phyloP scores from a whole-genome alignment of 176 grass and related monocot genomes.

The Phragmites australis region DNA sequence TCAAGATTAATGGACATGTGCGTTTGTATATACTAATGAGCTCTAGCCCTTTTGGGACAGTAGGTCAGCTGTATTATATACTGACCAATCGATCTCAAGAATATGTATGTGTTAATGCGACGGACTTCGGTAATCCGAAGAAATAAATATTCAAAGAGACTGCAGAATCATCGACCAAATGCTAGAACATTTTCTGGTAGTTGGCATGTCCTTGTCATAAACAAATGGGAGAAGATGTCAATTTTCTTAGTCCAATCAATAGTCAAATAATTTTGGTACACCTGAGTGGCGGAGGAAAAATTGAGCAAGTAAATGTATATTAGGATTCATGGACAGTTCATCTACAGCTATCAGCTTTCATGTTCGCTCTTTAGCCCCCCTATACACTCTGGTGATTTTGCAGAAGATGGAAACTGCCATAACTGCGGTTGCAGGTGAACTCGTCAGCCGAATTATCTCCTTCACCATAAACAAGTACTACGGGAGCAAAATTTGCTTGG shows the following conservation, averaged over 20 bases:
- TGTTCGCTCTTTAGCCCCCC: background rate
- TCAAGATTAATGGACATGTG: background rate
- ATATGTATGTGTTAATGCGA: background rate
- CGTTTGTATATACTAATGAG: background rate
- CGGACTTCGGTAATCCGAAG: background rate
- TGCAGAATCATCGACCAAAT: background rate
- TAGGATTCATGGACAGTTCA: background rate
- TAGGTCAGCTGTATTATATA: too few relatives aligned
- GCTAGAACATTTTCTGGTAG: background rate
- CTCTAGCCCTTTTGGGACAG: background rate
- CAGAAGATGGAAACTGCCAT: background rate
- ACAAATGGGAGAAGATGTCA: background rate
- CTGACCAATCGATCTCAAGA: too few relatives aligned
- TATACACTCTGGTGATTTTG: background rate
- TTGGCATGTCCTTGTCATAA: background rate
- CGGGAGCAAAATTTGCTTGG: background rate
- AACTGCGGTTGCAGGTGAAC: slow-evolving; percentile 3
- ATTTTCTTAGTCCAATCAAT: background rate
- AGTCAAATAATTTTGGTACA: background rate
- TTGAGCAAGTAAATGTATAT: background rate
- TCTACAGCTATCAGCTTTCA: background rate
- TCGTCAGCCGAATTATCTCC: background rate
- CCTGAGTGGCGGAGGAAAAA: background rate
- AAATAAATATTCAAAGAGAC: background rate
- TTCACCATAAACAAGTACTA: background rate